Evolutionary conservation across 169 alveolate species (phyloP), one percentile per base, ranked within the genome.

Genomic region (Plasmodium gaboni): DNA sequence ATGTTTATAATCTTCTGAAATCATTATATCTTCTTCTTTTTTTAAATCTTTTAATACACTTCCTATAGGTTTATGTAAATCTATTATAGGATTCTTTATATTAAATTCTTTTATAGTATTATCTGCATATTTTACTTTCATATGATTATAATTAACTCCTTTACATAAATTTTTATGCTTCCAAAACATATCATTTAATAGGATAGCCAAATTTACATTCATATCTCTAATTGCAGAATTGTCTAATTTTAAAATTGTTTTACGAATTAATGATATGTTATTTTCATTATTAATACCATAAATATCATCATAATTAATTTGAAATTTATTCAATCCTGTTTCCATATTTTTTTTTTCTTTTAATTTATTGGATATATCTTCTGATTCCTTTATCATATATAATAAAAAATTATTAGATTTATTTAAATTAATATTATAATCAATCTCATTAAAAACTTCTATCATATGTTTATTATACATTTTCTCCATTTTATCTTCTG

Each of bases 41-140:
- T 28, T 44, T 10, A 73, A 64, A 13, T 8, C 70, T 42, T 55
- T 76, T 19, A 76, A 2, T 17, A 76, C 5, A 65, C 51, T 63
- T 50, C 89, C 89, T 55, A 76, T 57, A 26, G 89, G 89, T 50
- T 76, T 61, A 50, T 76, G 89, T 19, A 76, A 17, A 50, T 76
- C 89, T 57, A 76, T 48, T n/a, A 6, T n/a, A 15, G 28, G n/a
- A 13, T 64, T 28, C 26, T 57, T 48, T 59, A 48, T 59, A n/a
- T 15, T 19, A 60, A 59, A 22, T 38, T 65, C 64, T 48, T 44
- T 13, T 60, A 50, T 32, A 15, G 24, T n/a, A 3, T 59, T 24
- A 8, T 50, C 61, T 73, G 42, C 8, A 13, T 22, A 64, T 46
- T 68, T 42, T 8, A 50, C 89, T 48, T 76, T 55, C 51, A 64